Percentiles rank a stretch among this genome's conserved stretches.
Conservation (phyloP, 805 yeast species). For the Candida tibetensis region DNA sequence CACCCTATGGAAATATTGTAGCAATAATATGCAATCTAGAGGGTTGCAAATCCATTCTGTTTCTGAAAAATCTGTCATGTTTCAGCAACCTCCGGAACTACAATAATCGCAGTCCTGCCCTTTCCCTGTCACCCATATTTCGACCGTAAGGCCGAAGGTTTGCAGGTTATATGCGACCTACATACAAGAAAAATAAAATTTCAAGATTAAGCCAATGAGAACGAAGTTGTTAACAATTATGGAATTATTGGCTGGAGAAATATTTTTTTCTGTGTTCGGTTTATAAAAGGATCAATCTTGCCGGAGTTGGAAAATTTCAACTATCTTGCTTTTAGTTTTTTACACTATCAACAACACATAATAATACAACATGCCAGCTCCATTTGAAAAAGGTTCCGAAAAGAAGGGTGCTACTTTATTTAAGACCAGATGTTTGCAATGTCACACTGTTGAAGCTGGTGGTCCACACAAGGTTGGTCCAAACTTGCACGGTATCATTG, state of each 20-base stretch:
- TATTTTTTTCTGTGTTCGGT: background rate
- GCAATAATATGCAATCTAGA: too few species aligned
- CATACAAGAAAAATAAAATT: background rate
- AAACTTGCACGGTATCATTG: slow-evolving; percentile 91
- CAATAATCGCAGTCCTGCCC: too few species aligned
- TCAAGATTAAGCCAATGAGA: slow-evolving; percentile 10
- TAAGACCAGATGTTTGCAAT: slow-evolving; percentile 98
- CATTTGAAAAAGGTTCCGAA: slow-evolving; percentile 41
- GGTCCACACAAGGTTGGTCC: slow-evolving; percentile 99
- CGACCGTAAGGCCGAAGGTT: background rate
- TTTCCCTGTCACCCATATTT: too few species aligned
- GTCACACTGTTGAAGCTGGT: slow-evolving; percentile 95
- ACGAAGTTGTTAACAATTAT: slow-evolving; percentile 10
- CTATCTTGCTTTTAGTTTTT: background rate
- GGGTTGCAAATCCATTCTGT: too few species aligned
- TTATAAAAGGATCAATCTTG: background rate
- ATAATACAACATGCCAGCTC: slow-evolving; percentile 39
- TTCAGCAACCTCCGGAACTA: too few species aligned
- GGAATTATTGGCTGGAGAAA: background rate
- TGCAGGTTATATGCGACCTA: slow-evolving; percentile 7
- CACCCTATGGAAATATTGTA: too few species aligned
- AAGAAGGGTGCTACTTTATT: slow-evolving; percentile 95
- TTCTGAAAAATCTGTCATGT: too few species aligned
- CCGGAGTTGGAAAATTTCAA: background rate
- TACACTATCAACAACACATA: background rate